These are phyloP conservation scores for Casaregolazyma lundiana DNA, from an alignment of 1,139 yeast genomes.

Conservation along the genomic window DNA sequence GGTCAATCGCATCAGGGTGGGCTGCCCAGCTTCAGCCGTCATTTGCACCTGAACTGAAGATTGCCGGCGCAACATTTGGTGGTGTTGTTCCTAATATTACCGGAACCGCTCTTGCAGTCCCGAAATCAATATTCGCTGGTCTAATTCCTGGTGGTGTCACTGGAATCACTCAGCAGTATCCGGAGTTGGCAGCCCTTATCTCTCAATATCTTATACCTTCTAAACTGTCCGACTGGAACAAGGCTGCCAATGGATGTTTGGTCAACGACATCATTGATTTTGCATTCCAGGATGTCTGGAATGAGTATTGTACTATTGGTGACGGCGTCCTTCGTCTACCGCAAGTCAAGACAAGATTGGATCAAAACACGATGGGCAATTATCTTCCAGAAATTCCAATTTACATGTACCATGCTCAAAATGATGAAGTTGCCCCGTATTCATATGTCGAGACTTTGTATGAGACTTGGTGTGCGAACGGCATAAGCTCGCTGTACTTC, in stretches of 20 bases:
- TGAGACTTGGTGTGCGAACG: conserved; percentile 26
- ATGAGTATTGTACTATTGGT: conserved; percentile 20
- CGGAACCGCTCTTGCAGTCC: conserved; percentile 14
- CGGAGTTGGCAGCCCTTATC: conserved; percentile 18
- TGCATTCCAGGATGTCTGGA: conserved; percentile 17
- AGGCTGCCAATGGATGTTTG: conserved; percentile 19
- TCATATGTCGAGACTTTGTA: conserved; percentile 21
- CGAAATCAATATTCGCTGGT: conserved; percentile 24
- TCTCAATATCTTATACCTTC: conserved; percentile 12
- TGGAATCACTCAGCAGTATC: conserved; percentile 30
- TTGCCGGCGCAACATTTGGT: conserved; percentile 28
- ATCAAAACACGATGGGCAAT: conserved; percentile 20
- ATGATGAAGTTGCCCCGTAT: conserved; percentile 26
- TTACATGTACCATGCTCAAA: conserved; percentile 28
- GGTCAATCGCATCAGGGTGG: conserved; percentile 30
- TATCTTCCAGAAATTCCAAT: conserved; percentile 24
- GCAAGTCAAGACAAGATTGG: conserved; percentile 11
- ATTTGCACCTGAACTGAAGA: conserved; percentile 27
- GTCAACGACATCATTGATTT: conserved; percentile 17
- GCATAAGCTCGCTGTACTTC: conserved; percentile 24
- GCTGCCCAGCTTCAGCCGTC: conserved; percentile 24
- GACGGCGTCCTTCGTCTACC: conserved; percentile 14
- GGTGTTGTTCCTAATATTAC: conserved; percentile 23
- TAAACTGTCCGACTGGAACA: conserved; percentile 14
- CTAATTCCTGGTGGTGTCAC: conserved; percentile 27